Evolutionary conservation across 2,329 filamentous ascomycete genomes (phyloP).

Genomic region (Phaeosphaeria sp.): DNA sequence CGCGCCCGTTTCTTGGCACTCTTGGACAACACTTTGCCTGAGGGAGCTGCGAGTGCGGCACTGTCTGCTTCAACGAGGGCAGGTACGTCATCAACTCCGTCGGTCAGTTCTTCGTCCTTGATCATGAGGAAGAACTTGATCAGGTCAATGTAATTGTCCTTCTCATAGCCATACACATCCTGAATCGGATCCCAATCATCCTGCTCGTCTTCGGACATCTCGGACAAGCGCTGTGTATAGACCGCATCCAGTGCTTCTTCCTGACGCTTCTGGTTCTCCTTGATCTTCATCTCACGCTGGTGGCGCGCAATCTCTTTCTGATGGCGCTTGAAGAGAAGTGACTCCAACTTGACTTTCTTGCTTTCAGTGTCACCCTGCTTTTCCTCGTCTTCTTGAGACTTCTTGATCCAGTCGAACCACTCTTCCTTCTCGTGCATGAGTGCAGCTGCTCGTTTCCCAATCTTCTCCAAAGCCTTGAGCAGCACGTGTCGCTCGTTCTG

Average conservation of each 20-base stretch:
- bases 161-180: slow-evolving; percentile 55
- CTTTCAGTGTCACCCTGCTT: slow-evolving; percentile 55
- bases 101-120: slow-evolving; percentile 21
- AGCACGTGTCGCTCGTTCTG: slow-evolving; percentile 48
- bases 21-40: slow-evolving; percentile 27
- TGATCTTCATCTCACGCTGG: slow-evolving; percentile 47
- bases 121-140: slow-evolving; percentile 57
- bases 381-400: slow-evolving; percentile 56
- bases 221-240: slow-evolving; percentile 51
- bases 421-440: slow-evolving; percentile 56
- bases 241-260: slow-evolving; percentile 54
- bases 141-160: slow-evolving; percentile 53
- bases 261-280: slow-evolving; percentile 53
- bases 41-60: slow-evolving; percentile 2
- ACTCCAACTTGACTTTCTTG: slow-evolving; percentile 58
- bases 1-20: slow-evolving; percentile 45
- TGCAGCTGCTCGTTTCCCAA: slow-evolving; percentile 53
- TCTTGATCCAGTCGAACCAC: slow-evolving; percentile 58
- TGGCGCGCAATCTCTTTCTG: slow-evolving; percentile 54
- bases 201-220: slow-evolving; percentile 47
- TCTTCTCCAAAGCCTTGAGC: slow-evolving; percentile 51
- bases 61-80: neutral
- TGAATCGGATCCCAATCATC: slow-evolving; percentile 58
- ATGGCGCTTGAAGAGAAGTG: slow-evolving; percentile 57
- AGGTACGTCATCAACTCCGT: slow-evolving; percentile 3